phyloP scores from a whole-genome alignment of 768 basidiomycete species.

The Astraeus odoratus region DNA sequence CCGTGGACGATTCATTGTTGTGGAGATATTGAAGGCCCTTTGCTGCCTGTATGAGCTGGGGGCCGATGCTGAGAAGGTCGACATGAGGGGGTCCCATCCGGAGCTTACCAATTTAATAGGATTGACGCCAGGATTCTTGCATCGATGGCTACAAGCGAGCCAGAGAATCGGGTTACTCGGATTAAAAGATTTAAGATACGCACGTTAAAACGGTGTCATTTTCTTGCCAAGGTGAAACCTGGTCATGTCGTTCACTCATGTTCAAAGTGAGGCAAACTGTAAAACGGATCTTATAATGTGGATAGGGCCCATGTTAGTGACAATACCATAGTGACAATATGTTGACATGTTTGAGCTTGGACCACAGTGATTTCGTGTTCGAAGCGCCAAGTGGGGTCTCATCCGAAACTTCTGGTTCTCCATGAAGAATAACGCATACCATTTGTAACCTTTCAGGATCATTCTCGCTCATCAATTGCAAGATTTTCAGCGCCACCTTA shows the following conservation, averaged over 20 bases:
- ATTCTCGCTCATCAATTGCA: constrained; percentile 39
- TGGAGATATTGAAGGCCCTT: constrained; percentile 55
- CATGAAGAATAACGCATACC: constrained; percentile 5
- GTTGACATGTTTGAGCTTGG: constrained; percentile 42
- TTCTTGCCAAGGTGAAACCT: constrained; percentile 61
- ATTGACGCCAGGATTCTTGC: constrained; percentile 29
- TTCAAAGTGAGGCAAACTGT: background rate
- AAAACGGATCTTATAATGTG: constrained; percentile 34
- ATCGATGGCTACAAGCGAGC: constrained; percentile 33
- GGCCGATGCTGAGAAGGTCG: constrained; percentile 1
- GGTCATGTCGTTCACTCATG: background rate
- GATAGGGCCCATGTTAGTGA: constrained; percentile 46
- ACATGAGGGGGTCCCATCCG: background rate
- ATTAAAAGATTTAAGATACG: constrained; percentile 7
- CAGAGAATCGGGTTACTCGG: background rate
- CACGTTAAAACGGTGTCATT: constrained; percentile 47
- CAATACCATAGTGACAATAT: constrained; percentile 44
- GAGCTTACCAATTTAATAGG: constrained; percentile 37
- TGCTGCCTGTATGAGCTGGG: constrained; percentile 47
- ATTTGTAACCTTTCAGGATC: constrained; percentile 38
- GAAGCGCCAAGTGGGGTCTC: constrained; percentile 36
- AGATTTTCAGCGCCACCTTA: constrained; percentile 52
- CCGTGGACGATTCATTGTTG: constrained; percentile 48
- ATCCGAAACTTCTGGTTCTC: background rate
- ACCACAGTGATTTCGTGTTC: constrained; percentile 52